Base-by-base conservation (phyloP, 495 filamentous ascomycete genomes). In the Aspergillus bertholletiae region DNA sequence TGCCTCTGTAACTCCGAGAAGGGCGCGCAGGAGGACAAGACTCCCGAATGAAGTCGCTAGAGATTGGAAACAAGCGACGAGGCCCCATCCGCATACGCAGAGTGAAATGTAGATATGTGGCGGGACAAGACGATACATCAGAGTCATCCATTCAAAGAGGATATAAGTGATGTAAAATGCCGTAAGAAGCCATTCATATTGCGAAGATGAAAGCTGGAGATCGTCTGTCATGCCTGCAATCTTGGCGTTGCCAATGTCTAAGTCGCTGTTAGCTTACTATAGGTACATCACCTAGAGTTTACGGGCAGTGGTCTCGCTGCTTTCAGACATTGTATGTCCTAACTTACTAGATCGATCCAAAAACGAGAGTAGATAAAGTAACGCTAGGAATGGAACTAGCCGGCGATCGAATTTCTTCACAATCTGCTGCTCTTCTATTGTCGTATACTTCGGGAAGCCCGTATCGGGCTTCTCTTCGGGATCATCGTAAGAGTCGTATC, bases 351-450 rank as follows among this genome's bases (percentile, higher is more conserved):
- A 90, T 58, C 88, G 78, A 65, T 92, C 88, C 51, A 92, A 66
- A 66, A 94, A 93, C 43, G 82, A 85, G 30, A 97, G 75, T 74
- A 93, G 78, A 64, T 96, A 96, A 21, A 96, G 74, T 28, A 90
- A 59, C 2, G 90, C 89, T 45, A 96, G 73, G 65, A 95, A 95
- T 5, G 88, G 66, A 17, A 96, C 89, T 55, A 96, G 74, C 49
- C 76, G 80, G 53, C 80, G 73, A 67, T 96, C 91, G 58, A 96
- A 83, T 60, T 84, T 88, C 61, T 74, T 80, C 41, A 91, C 74
- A 12, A 96, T 85, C 11, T 77, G 77, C 32, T 67, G 70, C 64
- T 96, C 92, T 63, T 96, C 89, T 30, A 90, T 84, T 0, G 73
- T 70, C 3, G 89, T 93, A 64, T 89, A 96, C 43, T 65, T 47